Base-by-base conservation (phyloP, 306 rosid genomes). In the Abrus precatorius region DNA sequence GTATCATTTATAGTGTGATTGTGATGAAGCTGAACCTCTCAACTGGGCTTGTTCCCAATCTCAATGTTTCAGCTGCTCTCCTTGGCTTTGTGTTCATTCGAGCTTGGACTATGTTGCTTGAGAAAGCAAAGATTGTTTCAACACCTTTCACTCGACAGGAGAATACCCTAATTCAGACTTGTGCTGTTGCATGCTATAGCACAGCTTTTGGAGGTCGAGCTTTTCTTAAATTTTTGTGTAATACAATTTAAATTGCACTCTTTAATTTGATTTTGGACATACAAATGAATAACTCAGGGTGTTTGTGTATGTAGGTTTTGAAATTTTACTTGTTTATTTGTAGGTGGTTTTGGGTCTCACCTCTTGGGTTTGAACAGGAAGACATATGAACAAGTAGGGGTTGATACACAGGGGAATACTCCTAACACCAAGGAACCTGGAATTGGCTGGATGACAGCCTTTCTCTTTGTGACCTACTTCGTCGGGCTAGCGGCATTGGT, bases 61-160 rank as follows among this genome's bases (percentile, higher is more conserved):
- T 94, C 70, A 94, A 94, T 75, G 97, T 94, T 80, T 94, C 98
- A 0, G 97, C 95, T 10, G 98, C 98, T 70, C 94, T 94, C n/a
- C 89, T 94, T 49, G 97, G 97, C 32, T 94, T 85, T 72, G 98
- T 94, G 43, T 88, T 92, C 72, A 78, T 94, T 67, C 71, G 83
- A 75, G 34, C 90, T 75, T 94, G 98, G 98, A 87, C 94, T 72
- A 76, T 63, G 78, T 71, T 92, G 62, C 96, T 94, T 38, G 85
- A 86, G 49, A 90, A 91, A 77, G 96, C 97, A 48, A 95, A 92
- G 56, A 49, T 91, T 76, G 88, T 89, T 41, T 83, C 98, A 12
- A 82, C 74, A 45, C 97, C 97, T 32, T 94, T 94, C 84, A 94
- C 98, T 20, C 85, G 89, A 75, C 97, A 94, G 84, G 98, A 94